Evolutionary conservation across 768 basidiomycete species (phyloP).

Genomic region (Mycena amicta): DNA sequence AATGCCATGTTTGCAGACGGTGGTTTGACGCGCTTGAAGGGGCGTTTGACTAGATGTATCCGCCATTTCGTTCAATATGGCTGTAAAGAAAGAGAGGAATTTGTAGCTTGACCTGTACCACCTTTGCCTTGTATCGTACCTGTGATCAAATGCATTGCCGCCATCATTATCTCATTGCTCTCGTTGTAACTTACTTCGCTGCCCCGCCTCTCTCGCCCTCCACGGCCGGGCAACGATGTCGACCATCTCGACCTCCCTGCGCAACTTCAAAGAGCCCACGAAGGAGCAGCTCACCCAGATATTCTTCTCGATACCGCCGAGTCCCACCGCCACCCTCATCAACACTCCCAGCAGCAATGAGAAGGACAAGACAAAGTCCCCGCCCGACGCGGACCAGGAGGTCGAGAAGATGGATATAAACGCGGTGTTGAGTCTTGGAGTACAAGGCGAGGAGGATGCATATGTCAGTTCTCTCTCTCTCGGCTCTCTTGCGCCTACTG

Average conservation of each 20-base stretch:
- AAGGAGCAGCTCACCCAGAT: constrained; percentile 83
- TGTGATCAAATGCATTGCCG: no score
- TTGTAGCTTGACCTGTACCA: background rate
- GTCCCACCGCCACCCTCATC: constrained; percentile 3
- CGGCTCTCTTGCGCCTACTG: background rate
- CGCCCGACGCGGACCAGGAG: constrained; percentile 37
- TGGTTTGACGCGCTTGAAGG: constrained; percentile 30
- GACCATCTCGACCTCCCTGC: constrained; percentile 83
- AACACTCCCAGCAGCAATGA: constrained; percentile 25
- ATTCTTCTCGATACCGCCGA: constrained; percentile 82
- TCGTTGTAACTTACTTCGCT: background rate
- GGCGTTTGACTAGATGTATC: constrained; percentile 25
- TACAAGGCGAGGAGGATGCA: constrained; percentile 83
- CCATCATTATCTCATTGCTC: background rate
- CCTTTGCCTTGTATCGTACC: no score
- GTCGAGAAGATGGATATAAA: constrained; percentile 84
- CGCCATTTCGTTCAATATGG: background rate
- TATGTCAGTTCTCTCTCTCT: constrained; percentile 64
- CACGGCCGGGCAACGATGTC: constrained; percentile 58
- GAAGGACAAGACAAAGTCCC: constrained; percentile 20
- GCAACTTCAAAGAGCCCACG: constrained; percentile 90
- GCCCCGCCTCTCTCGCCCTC: no score
- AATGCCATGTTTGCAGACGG: constrained; percentile 12
- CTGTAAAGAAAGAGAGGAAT: background rate
- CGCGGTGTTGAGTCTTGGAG: constrained; percentile 80